These are phyloP conservation scores for Gillenia trifoliata DNA, from an alignment of 306 rosid genomes.

Conservation along the genomic window DNA sequence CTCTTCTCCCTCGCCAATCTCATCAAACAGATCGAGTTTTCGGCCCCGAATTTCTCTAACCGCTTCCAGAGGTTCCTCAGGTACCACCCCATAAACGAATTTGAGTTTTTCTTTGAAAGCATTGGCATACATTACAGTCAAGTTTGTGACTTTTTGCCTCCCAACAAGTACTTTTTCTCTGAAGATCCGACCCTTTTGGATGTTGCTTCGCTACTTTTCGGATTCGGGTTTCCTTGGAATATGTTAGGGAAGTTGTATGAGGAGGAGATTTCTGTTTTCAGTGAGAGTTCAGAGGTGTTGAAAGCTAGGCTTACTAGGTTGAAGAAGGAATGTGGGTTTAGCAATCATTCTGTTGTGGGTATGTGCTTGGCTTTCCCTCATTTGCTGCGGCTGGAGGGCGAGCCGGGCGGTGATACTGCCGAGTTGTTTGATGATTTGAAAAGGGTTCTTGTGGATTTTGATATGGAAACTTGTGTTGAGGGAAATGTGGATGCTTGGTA, in stretches of 20 bases:
- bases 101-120: slow-evolving; percentile 80
- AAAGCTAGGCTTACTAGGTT: slow-evolving; percentile 37
- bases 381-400: slow-evolving; percentile 35
- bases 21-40: slow-evolving; percentile 34
- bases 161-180: slow-evolving; percentile 55
- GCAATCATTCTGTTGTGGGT: slow-evolving; percentile 46
- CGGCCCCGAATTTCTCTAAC: slow-evolving; percentile 31
- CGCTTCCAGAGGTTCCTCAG: slow-evolving; percentile 49
- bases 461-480: slow-evolving; percentile 46
- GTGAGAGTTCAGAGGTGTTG: slow-evolving; percentile 27
- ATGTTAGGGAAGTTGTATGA: slow-evolving; percentile 52
- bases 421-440: slow-evolving; percentile 46
- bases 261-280: slow-evolving; percentile 43
- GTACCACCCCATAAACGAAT: slow-evolving; percentile 82
- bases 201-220: slow-evolving; percentile 54
- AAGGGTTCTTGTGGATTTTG: slow-evolving; percentile 41
- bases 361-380: slow-evolving; percentile 69
- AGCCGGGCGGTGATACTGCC: slow-evolving; percentile 21
- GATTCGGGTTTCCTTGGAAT: slow-evolving; percentile 85
- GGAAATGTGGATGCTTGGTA: slow-evolving; percentile 58
- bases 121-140: slow-evolving; percentile 50
- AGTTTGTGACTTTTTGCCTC: slow-evolving; percentile 36
- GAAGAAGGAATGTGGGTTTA: slow-evolving; percentile 45
- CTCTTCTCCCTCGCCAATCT: slow-evolving; percentile 43
- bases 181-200: slow-evolving; percentile 51